Evolutionary conservation across 2,329 filamentous ascomycete genomes (phyloP), one percentile per base, ranked within the genome.

Genomic region (Cladophialophora exuberans): DNA sequence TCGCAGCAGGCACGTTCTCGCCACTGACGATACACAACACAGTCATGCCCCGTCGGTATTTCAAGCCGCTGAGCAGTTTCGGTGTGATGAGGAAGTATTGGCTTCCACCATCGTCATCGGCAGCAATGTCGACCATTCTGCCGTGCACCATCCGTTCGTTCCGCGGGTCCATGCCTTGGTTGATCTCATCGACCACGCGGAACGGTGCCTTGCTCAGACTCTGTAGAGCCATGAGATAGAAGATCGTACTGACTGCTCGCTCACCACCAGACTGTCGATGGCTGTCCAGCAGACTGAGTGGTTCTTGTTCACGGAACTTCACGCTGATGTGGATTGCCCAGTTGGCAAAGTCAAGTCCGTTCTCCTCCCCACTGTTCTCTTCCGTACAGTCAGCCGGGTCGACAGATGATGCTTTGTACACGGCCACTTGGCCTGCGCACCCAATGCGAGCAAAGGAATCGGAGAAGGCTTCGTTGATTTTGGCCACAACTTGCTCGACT

Each of bases 91-190:
- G 84, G 77, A 99, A 99, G 75, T 99, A 99, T 75, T 87, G 84
- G 42, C 79, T 80, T 20, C 81, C 81, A 10, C 66, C 70, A 38
- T 66, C 62, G 30, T 88, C n/a, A n/a, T n/a, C 85, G 72, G 94
- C 97, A 38, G 94, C 94, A 68, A 99, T 97, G 67, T 97, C 91
- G 6, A 99, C 94, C 88, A 99, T 95, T 61, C 94, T 89, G 69
- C 93, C 90, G 74, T 99, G 94, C 13, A 99, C 92, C 84, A 97
- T 95, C 64, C 94, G 89, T 74, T 99, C 94, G 73, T 99, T 99
- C 66, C 94, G 87, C 38, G 93, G 94, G 71, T 99, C 94, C 94
- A 99, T 99, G 63, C 94, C 94, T 75, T 99, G 94, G 69, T 99
- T 99, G 79, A 99, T 99, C 76, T 99, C 94, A 73, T 99, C 94